phyloP scores from a whole-genome alignment of 345 rosid species.

The Melaleuca quinquenervia region DNA sequence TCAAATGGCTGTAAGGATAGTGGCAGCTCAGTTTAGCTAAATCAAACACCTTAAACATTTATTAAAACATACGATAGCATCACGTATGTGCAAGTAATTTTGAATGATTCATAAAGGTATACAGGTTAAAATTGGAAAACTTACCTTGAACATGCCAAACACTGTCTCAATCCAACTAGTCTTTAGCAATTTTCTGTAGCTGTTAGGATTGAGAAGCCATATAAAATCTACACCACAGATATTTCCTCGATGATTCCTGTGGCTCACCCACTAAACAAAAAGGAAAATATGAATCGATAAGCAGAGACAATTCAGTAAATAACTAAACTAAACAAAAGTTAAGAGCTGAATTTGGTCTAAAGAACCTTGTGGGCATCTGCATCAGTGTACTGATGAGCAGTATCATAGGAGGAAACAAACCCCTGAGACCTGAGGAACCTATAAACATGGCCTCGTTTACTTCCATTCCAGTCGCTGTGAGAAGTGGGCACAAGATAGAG shows the following conservation, averaged over 20 bases:
- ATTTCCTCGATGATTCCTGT: conserved; percentile 89
- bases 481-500: background rate
- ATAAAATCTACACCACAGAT: conserved; percentile 98
- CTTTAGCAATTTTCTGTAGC: conserved; percentile 53
- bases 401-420: conserved; percentile 84
- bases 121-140: background rate
- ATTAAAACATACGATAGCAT: background rate
- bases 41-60: background rate
- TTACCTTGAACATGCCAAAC: conserved; percentile 96
- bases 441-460: conserved; percentile 95
- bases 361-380: conserved; percentile 87
- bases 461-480: conserved; percentile 94
- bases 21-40: background rate
- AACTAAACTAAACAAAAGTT: background rate
- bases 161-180: conserved; percentile 93
- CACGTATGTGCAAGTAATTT: background rate
- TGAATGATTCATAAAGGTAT: background rate
- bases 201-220: conserved; percentile 90
- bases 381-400: conserved; percentile 83
- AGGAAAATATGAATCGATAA: background rate
- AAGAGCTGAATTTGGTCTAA: background rate
- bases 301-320: background rate
- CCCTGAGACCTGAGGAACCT: conserved; percentile 93
- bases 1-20: background rate
- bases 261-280: conserved; percentile 84